These are phyloP conservation scores for Neurospora cerealis DNA, from an alignment of 495 filamentous ascomycete genomes.

Conservation along the genomic window DNA sequence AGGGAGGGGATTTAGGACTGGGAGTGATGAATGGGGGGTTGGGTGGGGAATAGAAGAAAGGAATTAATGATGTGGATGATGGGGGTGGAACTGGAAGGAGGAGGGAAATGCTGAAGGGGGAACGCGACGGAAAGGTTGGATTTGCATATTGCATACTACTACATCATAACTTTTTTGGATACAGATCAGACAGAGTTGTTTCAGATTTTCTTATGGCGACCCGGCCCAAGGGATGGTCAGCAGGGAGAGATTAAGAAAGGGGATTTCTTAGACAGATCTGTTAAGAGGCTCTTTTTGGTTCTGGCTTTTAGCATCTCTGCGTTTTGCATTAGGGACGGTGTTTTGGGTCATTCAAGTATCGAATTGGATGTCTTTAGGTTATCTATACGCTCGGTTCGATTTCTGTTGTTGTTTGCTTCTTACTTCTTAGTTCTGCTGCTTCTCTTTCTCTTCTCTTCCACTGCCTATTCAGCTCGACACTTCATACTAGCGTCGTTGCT, in stretches of 20 bases:
- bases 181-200: neutral
- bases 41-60: neutral
- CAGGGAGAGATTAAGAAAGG: neutral
- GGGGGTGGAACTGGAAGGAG: neutral
- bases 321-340: neutral
- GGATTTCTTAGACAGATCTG: neutral
- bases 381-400: neutral
- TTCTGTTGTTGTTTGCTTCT: neutral
- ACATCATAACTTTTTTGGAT: neutral
- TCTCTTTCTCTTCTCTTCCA: neutral
- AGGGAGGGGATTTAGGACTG: conserved; percentile 22
- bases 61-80: conserved; percentile 1
- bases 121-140: neutral
- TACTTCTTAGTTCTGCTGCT: neutral
- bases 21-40: neutral
- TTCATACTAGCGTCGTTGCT: too few relatives aligned
- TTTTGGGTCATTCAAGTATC: neutral
- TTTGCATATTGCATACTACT: neutral
- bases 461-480: neutral
- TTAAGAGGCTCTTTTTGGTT: neutral
- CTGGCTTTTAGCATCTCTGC: neutral
- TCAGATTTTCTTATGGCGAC: neutral
- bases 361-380: neutral
- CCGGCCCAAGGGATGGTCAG: neutral
- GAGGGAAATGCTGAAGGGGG: neutral